Conservation (phyloP, 2,329 filamentous ascomycete genomes). For the Fusarium piperis region DNA sequence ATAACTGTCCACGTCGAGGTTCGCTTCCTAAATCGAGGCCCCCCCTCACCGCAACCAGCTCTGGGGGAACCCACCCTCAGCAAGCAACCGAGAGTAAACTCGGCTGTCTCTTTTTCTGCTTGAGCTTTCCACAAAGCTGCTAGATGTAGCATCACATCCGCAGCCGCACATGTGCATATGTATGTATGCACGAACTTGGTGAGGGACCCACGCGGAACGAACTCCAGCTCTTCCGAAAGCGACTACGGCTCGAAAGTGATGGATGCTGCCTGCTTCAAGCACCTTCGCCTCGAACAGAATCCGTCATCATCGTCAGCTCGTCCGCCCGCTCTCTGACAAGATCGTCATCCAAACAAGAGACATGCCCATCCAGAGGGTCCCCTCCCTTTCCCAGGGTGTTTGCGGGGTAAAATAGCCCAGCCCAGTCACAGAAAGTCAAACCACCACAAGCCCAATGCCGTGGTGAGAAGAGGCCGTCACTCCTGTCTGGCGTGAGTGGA, state of each 20-base stretch:
- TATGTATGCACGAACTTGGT: background rate
- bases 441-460: constrained; percentile 6
- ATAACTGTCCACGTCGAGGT: background rate
- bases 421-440: constrained; percentile 10
- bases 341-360: constrained; percentile 2
- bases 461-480: background rate
- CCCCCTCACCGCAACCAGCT: background rate
- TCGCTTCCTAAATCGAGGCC: constrained; percentile 13
- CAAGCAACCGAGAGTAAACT: background rate
- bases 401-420: constrained; percentile 24
- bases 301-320: constrained; percentile 11
- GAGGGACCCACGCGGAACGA: background rate
- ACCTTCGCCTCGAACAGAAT: background rate
- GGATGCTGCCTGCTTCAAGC: background rate
- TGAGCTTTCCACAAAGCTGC: background rate
- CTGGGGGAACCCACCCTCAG: background rate
- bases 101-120: background rate
- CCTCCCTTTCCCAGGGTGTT: constrained; percentile 4
- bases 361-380: constrained; percentile 12
- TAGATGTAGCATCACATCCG: constrained; percentile 7
- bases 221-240: constrained; percentile 13
- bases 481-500: background rate
- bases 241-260: background rate
- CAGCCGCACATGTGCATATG: constrained; percentile 15
- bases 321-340: constrained; percentile 21